Evolutionary conservation across 2,329 filamentous ascomycete species (phyloP).

Genomic region (Pestalotiopsis sp.): DNA sequence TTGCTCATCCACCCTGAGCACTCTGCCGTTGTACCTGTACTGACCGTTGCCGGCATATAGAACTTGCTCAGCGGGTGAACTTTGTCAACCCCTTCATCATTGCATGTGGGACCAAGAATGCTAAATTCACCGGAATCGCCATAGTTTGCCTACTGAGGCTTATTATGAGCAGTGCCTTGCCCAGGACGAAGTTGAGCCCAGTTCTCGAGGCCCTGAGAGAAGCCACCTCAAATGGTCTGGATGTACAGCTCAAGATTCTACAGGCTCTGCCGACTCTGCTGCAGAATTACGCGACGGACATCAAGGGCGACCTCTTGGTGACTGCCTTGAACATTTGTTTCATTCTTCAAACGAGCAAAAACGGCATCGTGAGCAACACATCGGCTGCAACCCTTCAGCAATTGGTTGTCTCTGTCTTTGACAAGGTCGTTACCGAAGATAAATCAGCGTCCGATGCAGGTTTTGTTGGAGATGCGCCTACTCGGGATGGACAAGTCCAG

Average conservation of each 20-base stretch:
- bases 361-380: constrained; percentile 90
- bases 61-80: constrained; percentile 76
- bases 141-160: constrained; percentile 88
- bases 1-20: constrained; percentile 13
- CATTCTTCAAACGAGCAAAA: constrained; percentile 86
- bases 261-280: constrained; percentile 87
- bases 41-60: constrained; percentile 46
- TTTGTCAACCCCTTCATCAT: constrained; percentile 95
- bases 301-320: constrained; percentile 79
- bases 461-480: constrained; percentile 65
- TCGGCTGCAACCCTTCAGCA: constrained; percentile 96
- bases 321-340: constrained; percentile 89
- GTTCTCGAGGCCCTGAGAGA: constrained; percentile 86
- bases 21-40: neutral
- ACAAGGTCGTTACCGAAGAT: constrained; percentile 84
- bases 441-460: constrained; percentile 55
- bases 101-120: constrained; percentile 86
- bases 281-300: constrained; percentile 82
- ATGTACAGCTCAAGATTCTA: constrained; percentile 93
- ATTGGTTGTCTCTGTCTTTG: constrained; percentile 87
- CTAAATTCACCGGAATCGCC: constrained; percentile 84
- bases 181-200: constrained; percentile 77
- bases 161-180: constrained; percentile 78
- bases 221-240: constrained; percentile 75
- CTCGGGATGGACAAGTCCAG: constrained; percentile 62